These are phyloP conservation scores for Phytophthora brassicae DNA, from an alignment of 352 stramenopile species.

Conservation along the genomic window DNA sequence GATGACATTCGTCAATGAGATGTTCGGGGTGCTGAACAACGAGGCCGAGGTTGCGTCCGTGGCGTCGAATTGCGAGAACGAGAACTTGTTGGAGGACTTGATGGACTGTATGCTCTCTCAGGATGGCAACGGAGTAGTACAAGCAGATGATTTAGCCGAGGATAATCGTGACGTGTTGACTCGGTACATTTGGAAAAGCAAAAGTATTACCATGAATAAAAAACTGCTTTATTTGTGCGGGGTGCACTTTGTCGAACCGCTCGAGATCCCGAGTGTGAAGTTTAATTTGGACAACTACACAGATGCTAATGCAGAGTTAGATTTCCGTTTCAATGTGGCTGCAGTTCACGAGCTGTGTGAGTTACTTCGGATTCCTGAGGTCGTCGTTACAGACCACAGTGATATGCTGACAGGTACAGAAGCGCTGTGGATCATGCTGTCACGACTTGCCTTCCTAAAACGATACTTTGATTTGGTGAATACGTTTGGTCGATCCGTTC, in stretches of 20 bases:
- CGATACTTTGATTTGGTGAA: constrained; percentile 8
- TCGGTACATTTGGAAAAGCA: background rate
- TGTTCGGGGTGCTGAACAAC: no score
- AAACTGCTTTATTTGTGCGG: background rate
- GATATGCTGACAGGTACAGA: background rate
- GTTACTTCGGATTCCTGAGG: background rate
- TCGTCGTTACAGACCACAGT: background rate
- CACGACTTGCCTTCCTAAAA: constrained; percentile 7
- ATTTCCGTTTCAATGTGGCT: background rate
- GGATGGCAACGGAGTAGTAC: background rate
- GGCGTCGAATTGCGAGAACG: no score
- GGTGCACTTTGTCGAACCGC: background rate
- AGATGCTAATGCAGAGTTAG: background rate
- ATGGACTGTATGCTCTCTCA: no score
- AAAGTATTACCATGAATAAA: background rate
- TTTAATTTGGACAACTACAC: background rate
- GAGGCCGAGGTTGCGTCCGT: no score
- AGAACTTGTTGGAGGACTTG: no score
- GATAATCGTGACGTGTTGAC: background rate
- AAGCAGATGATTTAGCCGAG: background rate
- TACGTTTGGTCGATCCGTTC: background rate
- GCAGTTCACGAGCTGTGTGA: background rate
- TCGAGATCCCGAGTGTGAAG: background rate
- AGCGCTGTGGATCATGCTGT: background rate
- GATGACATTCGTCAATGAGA: no score